phyloP scores from a whole-genome alignment of 2,329 filamentous ascomycete species.

The Pseudophaeomoniella oleicola region DNA sequence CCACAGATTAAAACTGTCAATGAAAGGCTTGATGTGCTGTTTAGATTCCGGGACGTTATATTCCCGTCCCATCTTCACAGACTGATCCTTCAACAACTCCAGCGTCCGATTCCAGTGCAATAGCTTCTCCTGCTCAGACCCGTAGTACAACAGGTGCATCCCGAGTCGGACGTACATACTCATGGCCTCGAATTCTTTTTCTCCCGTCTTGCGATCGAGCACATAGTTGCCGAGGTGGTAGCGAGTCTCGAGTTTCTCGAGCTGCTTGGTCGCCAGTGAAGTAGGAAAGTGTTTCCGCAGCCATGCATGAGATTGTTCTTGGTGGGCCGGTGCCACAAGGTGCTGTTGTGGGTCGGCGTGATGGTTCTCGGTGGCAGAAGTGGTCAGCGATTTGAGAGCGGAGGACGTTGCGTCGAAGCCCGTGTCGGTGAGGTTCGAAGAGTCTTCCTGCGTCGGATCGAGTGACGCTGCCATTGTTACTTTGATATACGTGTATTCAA shows the following conservation, averaged over 20 bases:
- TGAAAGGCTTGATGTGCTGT: constrained; percentile 25
- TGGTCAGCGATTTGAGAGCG: not conserved
- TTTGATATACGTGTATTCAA: no score
- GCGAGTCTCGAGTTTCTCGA: constrained; percentile 14
- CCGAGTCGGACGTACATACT: constrained; percentile 26
- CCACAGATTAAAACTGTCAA: constrained; percentile 22
- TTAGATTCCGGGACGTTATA: constrained; percentile 23
- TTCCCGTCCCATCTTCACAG: constrained; percentile 23
- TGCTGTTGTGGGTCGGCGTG: not conserved
- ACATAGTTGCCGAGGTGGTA: constrained; percentile 30
- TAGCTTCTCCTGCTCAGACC: constrained; percentile 20
- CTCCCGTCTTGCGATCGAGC: constrained; percentile 23
- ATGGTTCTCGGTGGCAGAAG: not conserved
- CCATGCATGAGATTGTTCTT: not conserved
- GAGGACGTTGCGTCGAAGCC: not conserved
- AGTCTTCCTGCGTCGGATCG: not conserved
- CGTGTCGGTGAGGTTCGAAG: not conserved
- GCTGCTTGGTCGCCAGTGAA: not conserved
- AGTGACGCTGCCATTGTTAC: no score
- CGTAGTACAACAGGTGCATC: constrained; percentile 30
- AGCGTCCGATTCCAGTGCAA: constrained; percentile 21
- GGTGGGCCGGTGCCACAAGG: not conserved
- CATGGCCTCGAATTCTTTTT: constrained; percentile 27
- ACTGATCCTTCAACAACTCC: constrained; percentile 20
- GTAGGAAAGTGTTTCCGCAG: not conserved